These are phyloP conservation scores for Kodamaea plutei DNA, from an alignment of 1,139 yeast genomes.

Conservation along the genomic window DNA sequence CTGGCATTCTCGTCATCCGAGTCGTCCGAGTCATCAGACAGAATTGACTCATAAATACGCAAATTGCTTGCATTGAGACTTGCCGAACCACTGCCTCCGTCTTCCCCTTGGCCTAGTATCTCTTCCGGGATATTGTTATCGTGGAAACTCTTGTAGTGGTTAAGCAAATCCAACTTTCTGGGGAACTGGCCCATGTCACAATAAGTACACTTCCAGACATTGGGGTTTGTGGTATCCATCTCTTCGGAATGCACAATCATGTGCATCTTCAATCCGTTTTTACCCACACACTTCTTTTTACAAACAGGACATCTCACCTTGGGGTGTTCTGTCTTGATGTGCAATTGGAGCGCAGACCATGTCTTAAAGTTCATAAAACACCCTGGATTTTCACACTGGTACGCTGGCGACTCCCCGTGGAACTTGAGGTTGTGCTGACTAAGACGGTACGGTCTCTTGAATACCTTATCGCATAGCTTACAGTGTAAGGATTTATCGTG, in stretches of 20 bases:
- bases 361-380: conserved; percentile 62
- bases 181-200: conserved; percentile 39
- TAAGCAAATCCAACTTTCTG: conserved; percentile 32
- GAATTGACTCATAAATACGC: conserved; percentile 6
- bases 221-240: conserved; percentile 37
- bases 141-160: conserved; percentile 43
- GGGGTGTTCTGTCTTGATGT: conserved; percentile 71
- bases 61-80: conserved; percentile 6
- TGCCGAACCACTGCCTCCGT: too few relatives aligned
- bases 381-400: conserved; percentile 60
- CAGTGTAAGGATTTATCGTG: conserved; percentile 58
- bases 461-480: conserved; percentile 53
- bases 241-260: conserved; percentile 55
- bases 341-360: conserved; percentile 75
- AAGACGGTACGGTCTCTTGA: conserved; percentile 57
- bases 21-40: conserved; percentile 15
- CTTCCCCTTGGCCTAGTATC: conserved; percentile 14
- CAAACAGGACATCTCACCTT: conserved; percentile 63
- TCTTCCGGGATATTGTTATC: conserved; percentile 38
- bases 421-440: conserved; percentile 58
- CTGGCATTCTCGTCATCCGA: conserved; percentile 11
- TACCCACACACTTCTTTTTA: conserved; percentile 72
- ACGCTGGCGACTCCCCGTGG: conserved; percentile 53
- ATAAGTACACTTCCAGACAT: conserved; percentile 59
- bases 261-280: conserved; percentile 65